phyloP scores from a whole-genome alignment of 805 yeast species.

The Tanozyma kutaoensis region DNA sequence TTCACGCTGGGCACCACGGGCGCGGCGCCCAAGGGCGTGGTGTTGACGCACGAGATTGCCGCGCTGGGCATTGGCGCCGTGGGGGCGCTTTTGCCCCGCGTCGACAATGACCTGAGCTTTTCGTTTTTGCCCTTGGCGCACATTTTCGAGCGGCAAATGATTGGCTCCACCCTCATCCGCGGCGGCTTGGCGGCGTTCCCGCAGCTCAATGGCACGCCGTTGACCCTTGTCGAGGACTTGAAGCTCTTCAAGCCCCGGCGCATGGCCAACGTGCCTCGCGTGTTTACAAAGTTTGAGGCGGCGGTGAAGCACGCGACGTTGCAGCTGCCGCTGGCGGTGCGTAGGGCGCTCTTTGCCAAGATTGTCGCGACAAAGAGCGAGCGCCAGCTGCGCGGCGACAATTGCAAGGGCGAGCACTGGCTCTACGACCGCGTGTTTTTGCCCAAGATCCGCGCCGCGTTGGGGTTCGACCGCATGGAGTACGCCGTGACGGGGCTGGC shows the following conservation, averaged over 20 bases:
- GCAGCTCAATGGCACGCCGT: slow-evolving; percentile 9
- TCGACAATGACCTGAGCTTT: slow-evolving; percentile 4
- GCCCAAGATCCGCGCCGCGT: slow-evolving; percentile 18
- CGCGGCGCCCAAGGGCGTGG: background rate
- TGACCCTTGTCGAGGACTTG: slow-evolving; percentile 12
- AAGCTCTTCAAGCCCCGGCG: slow-evolving; percentile 10
- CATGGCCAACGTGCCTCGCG: slow-evolving; percentile 14
- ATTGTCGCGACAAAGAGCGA: slow-evolving; percentile 8
- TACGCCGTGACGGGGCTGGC: slow-evolving; percentile 14
- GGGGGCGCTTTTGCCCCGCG: slow-evolving; percentile 5
- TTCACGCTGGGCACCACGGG: slow-evolving; percentile 45
- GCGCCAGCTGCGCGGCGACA: slow-evolving; percentile 6
- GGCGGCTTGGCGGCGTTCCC: slow-evolving; percentile 16
- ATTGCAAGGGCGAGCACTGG: slow-evolving; percentile 8
- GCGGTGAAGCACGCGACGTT: slow-evolving; percentile 12
- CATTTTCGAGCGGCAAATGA: slow-evolving; percentile 18
- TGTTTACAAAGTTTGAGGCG: slow-evolving; percentile 13
- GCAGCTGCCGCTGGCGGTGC: slow-evolving; percentile 7
- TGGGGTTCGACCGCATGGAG: slow-evolving; percentile 20
- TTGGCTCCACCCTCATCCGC: slow-evolving; percentile 8
- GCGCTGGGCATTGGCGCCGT: background rate
- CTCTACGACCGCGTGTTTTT: slow-evolving; percentile 14
- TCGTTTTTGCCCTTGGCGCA: slow-evolving; percentile 24
- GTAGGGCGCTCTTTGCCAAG: slow-evolving; percentile 7
- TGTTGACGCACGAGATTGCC: background rate